Percentiles rank a stretch among this genome's conserved stretches.
These are phyloP conservation scores for Nicotiana undulata DNA, from an alignment of 257 asterid genomes.

Conservation along the genomic window DNA sequence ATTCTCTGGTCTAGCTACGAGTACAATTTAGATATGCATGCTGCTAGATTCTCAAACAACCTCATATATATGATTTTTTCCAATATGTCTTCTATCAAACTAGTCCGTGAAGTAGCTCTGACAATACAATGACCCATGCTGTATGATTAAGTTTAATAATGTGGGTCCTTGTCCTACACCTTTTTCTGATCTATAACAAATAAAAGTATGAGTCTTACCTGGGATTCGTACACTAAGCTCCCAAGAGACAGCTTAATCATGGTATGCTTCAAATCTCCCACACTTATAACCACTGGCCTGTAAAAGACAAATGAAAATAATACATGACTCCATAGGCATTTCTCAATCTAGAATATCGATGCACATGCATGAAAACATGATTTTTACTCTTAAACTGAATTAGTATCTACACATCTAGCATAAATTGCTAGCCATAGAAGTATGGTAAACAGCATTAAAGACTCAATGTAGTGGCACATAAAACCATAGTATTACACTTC, in stretches of 20 bases:
- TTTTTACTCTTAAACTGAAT: not conserved
- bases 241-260: conserved; percentile 2
- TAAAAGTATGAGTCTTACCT: conserved; percentile 12
- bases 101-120: not conserved
- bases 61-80: not conserved
- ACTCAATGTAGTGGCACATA: not conserved
- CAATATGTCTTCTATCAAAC: not conserved
- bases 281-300: conserved; percentile 44
- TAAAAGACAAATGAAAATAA: conserved; percentile 4
- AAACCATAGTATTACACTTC: not conserved
- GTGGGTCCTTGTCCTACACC: not conserved
- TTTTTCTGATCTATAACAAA: not conserved
- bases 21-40: not conserved
- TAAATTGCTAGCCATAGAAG: not conserved
- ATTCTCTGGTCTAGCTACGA: not conserved
- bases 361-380: not conserved
- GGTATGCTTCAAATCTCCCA: conserved; percentile 8
- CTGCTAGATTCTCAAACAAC: not conserved
- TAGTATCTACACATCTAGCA: not conserved
- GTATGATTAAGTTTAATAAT: not conserved
- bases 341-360: not conserved
- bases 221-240: conserved; percentile 12
- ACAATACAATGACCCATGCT: not conserved
- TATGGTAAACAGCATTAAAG: not conserved
- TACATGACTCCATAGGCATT: not conserved